Percentiles rank a stretch among this genome's conserved stretches.
phyloP scores from a whole-genome alignment of 2,329 filamentous ascomycete species.

The Sordariomycetes sp. region DNA sequence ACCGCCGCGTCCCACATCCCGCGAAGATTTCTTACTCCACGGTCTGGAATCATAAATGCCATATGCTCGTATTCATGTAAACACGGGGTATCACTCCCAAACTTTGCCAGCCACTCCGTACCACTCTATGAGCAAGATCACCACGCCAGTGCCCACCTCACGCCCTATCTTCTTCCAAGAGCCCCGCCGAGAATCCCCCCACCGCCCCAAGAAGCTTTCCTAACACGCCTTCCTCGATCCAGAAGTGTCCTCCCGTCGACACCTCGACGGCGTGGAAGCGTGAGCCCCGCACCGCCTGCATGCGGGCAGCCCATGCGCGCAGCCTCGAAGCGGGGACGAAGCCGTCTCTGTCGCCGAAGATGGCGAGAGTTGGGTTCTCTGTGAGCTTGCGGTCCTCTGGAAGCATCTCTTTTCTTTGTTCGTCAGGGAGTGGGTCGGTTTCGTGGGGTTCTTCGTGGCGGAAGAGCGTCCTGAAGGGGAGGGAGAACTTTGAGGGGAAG shows the following conservation, averaged over 20 bases:
- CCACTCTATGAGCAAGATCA: too few relatives aligned
- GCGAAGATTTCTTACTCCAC: too few relatives aligned
- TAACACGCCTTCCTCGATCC: constrained; percentile 39
- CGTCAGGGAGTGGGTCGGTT: neutral
- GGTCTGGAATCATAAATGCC: too few relatives aligned
- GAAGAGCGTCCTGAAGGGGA: constrained; percentile 6
- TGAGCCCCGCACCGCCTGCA: constrained; percentile 29
- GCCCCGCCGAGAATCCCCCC: constrained; percentile 11
- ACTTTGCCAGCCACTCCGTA: too few relatives aligned
- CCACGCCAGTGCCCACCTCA: neutral
- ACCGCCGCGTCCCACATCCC: too few relatives aligned
- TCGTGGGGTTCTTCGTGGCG: constrained; percentile 6
- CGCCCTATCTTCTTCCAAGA: constrained; percentile 6
- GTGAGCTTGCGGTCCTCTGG: constrained; percentile 41
- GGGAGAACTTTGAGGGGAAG: constrained; percentile 14
- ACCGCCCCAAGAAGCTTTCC: constrained; percentile 18
- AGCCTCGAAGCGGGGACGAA: constrained; percentile 58
- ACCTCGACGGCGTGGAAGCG: constrained; percentile 34
- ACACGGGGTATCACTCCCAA: too few relatives aligned
- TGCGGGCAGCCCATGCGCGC: constrained; percentile 47
- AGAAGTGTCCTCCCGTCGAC: constrained; percentile 46
- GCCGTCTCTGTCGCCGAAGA: constrained; percentile 64
- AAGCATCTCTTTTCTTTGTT: neutral
- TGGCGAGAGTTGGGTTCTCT: constrained; percentile 45
- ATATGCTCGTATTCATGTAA: too few relatives aligned